These are phyloP conservation scores for Pichia sp. DNA, from an alignment of 1,139 yeast species.

Conservation along the genomic window DNA sequence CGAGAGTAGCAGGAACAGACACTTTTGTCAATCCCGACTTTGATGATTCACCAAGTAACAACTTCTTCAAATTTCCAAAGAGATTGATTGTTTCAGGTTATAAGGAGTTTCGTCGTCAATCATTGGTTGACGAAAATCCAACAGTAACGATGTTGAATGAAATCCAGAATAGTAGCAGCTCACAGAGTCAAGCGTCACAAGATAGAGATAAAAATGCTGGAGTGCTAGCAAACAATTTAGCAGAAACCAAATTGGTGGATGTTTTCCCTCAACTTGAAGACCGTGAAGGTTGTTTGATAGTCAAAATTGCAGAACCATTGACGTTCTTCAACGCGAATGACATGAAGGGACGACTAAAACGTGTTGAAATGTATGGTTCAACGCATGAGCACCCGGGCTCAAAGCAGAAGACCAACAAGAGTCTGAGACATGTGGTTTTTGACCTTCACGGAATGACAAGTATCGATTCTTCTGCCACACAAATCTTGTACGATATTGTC, in stretches of 20 bases:
- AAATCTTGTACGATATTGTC: conserved; percentile 62
- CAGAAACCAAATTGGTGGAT: conserved; percentile 1
- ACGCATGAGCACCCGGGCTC: conserved; percentile 79
- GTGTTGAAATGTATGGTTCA: conserved; percentile 85
- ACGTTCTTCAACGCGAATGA: conserved; percentile 91
- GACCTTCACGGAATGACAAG: conserved; percentile 85
- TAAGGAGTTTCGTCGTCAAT: conserved; percentile 32
- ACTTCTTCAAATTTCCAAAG: conserved; percentile 14
- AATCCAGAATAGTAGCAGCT: neutral
- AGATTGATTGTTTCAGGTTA: conserved; percentile 27
- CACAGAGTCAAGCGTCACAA: neutral
- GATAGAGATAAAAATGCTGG: conserved; percentile 4
- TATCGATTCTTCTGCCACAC: conserved; percentile 84
- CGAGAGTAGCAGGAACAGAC: conserved; percentile 74
- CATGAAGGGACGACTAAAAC: conserved; percentile 62
- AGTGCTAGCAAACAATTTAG: neutral
- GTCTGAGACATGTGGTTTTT: conserved; percentile 55
- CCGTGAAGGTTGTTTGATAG: conserved; percentile 78
- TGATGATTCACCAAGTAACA: conserved; percentile 19
- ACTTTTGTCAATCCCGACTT: conserved; percentile 76
- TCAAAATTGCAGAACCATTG: conserved; percentile 87
- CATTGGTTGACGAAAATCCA: conserved; percentile 11
- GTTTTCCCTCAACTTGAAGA: conserved; percentile 48
- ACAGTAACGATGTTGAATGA: neutral
- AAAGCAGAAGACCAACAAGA: conserved; percentile 14